Evolutionary conservation across 2,329 filamentous ascomycete species (phyloP).

Genomic region (Alternaria sp.): DNA sequence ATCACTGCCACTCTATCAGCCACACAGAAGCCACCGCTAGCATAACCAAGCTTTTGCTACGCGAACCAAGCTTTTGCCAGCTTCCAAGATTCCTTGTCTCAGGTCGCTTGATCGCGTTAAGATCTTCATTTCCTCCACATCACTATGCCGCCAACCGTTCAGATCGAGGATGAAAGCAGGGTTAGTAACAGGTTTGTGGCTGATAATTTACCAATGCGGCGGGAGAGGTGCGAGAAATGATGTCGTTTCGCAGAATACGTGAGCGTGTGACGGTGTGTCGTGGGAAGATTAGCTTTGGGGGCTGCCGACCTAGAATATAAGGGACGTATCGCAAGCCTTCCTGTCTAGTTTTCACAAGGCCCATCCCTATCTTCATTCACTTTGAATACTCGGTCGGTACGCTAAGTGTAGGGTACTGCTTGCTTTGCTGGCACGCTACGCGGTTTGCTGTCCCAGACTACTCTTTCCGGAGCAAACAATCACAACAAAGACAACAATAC

Average conservation of each 20-base stretch:
- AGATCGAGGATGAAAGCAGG: constrained; percentile 16
- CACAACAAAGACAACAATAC: constrained; percentile 9
- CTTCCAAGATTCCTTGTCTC: constrained; percentile 22
- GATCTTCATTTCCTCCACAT: constrained; percentile 19
- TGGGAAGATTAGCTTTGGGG: neutral
- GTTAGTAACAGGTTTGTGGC: constrained; percentile 44
- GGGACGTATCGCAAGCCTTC: neutral
- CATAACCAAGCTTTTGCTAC: constrained; percentile 25
- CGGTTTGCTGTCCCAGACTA: constrained; percentile 2
- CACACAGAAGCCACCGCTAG: constrained; percentile 31
- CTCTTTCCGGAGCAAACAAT: constrained; percentile 1
- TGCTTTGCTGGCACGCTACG: constrained; percentile 9
- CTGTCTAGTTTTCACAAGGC: neutral
- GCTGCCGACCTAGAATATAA: constrained; percentile 4
- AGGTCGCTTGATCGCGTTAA: constrained; percentile 13
- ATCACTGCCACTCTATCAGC: constrained; percentile 17
- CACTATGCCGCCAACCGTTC: constrained; percentile 4
- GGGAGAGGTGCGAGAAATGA: constrained; percentile 26
- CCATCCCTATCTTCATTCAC: neutral
- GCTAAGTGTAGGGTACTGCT: neutral
- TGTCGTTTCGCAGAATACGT: constrained; percentile 16
- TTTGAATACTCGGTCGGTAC: neutral
- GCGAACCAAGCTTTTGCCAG: constrained; percentile 35
- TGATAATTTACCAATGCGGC: constrained; percentile 18
- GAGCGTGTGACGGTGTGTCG: neutral